Conservation (phyloP, 805 yeast species). For the Candida pini region DNA sequence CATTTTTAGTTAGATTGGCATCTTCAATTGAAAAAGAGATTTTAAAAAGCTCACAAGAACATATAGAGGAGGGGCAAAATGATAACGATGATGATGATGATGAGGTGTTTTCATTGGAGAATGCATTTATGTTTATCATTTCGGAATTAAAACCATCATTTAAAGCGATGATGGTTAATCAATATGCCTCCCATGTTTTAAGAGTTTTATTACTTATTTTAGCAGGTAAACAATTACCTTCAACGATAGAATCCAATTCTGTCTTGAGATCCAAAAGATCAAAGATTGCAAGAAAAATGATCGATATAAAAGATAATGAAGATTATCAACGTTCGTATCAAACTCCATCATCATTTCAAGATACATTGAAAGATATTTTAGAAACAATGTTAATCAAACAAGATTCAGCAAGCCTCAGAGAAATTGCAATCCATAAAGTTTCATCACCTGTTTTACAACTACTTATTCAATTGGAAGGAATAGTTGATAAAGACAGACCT, state of each 20-base stretch:
- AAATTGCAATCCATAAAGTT: constrained; percentile 67
- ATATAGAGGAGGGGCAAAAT: constrained; percentile 26
- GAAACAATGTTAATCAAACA: constrained; percentile 32
- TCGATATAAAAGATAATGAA: constrained; percentile 74
- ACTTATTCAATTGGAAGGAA: constrained; percentile 72
- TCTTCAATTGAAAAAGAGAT: constrained; percentile 71
- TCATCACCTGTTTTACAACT: constrained; percentile 88
- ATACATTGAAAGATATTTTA: constrained; percentile 48
- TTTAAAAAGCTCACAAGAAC: constrained; percentile 37
- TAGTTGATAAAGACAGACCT: constrained; percentile 66
- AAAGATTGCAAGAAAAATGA: constrained; percentile 89
- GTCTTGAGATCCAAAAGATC: constrained; percentile 77
- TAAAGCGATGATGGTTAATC: constrained; percentile 58
- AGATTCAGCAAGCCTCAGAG: constrained; percentile 50
- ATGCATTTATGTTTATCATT: constrained; percentile 56
- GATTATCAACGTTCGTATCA: constrained; percentile 64
- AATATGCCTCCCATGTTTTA: constrained; percentile 84
- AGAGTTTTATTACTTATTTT: constrained; percentile 66
- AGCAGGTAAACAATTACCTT: constrained; percentile 74
- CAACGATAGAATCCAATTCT: constrained; percentile 62
- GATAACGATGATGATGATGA: constrained; percentile 32
- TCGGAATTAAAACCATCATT: constrained; percentile 61
- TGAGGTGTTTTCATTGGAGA: constrained; percentile 54
- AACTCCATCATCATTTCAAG: constrained; percentile 65
- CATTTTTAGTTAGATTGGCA: constrained; percentile 71